These are phyloP conservation scores for Sordariomycetes sp. DNA, from an alignment of 2,329 filamentous ascomycete species.

Conservation along the genomic window DNA sequence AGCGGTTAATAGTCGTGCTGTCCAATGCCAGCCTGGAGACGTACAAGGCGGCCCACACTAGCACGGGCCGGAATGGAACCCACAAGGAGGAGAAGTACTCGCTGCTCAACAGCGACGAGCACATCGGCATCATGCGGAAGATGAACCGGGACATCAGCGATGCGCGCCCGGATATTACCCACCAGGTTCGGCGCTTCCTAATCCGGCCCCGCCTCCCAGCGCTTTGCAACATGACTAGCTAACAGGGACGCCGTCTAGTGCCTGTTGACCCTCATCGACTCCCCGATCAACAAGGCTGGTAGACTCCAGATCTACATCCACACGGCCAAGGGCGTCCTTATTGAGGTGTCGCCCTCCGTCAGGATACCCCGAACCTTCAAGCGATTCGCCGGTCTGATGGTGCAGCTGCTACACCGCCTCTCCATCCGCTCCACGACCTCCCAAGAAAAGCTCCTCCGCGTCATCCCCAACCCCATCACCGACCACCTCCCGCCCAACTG, in stretches of 20 bases:
- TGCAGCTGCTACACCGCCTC: conserved; percentile 88
- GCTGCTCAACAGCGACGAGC: conserved; percentile 95
- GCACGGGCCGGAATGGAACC: conserved; percentile 49
- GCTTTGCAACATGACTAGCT: not conserved
- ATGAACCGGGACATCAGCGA: conserved; percentile 99
- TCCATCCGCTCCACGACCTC: conserved; percentile 95
- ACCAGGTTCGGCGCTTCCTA: conserved; percentile 62
- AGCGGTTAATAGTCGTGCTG: conserved; percentile 87
- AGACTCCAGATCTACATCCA: conserved; percentile 98
- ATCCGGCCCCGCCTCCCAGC: not conserved
- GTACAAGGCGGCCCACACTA: conserved; percentile 78
- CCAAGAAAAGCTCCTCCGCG: conserved; percentile 92
- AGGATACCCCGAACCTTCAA: conserved; percentile 98
- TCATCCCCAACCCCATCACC: conserved; percentile 96
- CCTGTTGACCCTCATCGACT: conserved; percentile 91
- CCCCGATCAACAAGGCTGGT: conserved; percentile 96
- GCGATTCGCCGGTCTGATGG: conserved; percentile 97
- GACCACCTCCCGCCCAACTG: conserved; percentile 95
- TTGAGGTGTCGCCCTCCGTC: conserved; percentile 96
- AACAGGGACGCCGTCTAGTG: conserved; percentile 52
- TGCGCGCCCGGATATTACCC: conserved; percentile 92
- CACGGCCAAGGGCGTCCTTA: conserved; percentile 92
- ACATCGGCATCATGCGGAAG: conserved; percentile 98
- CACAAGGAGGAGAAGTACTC: conserved; percentile 91
- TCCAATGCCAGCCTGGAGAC: conserved; percentile 97